Percentiles rank a stretch among this genome's conserved stretches.
These are phyloP conservation scores for Candida palmyrensis DNA, from an alignment of 805 yeast genomes.

Conservation along the genomic window DNA sequence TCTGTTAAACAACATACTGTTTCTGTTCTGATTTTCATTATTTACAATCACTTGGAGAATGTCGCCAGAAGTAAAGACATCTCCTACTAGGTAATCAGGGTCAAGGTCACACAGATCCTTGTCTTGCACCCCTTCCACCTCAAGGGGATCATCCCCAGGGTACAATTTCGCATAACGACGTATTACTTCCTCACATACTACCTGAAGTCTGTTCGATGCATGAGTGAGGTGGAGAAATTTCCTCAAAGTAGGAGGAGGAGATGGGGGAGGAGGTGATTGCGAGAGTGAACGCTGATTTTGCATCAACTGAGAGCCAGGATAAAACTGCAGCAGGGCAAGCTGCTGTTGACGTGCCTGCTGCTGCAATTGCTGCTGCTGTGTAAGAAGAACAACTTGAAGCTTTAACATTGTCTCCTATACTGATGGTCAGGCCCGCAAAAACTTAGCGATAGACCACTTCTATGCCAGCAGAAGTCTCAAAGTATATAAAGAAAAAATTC, in stretches of 20 bases:
- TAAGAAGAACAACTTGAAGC: constrained; percentile 40
- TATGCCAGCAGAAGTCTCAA: no score
- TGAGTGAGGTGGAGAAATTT: constrained; percentile 65
- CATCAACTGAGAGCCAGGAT: not conserved
- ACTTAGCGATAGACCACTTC: no score
- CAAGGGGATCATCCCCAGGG: constrained; percentile 53
- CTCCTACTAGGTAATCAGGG: constrained; percentile 64
- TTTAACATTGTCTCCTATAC: constrained; percentile 42
- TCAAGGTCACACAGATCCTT: constrained; percentile 67
- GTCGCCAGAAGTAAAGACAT: constrained; percentile 49
- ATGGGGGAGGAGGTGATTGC: constrained; percentile 13
- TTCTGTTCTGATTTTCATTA: no score
- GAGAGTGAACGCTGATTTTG: constrained; percentile 4
- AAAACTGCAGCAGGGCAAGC: not conserved
- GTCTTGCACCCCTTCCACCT: constrained; percentile 63
- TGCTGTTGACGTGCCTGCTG: not conserved
- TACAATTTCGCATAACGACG: constrained; percentile 56
- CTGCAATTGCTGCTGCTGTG: constrained; percentile 12
- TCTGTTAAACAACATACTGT: no score
- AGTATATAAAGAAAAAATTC: no score
- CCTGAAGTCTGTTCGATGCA: constrained; percentile 39
- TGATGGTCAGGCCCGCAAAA: no score
- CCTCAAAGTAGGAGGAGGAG: constrained; percentile 24
- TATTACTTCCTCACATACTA: constrained; percentile 50
- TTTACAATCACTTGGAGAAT: constrained; percentile 29